Conservation (phyloP, 495 filamentous ascomycete genomes). For the Aspergillus coremiiformis region DNA sequence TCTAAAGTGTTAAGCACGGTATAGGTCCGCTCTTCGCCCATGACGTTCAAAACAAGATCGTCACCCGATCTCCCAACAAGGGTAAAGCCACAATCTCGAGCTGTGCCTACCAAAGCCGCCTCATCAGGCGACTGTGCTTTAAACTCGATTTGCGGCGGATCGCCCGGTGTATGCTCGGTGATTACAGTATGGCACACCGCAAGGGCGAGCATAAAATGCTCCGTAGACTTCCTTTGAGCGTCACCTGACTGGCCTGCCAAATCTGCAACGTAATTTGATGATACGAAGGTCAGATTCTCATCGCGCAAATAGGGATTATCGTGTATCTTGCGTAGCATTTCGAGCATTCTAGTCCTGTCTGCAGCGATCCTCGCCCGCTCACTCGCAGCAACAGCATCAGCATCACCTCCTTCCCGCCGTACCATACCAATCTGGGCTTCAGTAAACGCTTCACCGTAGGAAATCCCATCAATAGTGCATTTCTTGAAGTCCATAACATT, state of each 20-base stretch:
- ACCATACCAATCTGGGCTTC: slow-evolving; percentile 96
- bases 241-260: slow-evolving; percentile 67
- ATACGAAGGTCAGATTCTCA: slow-evolving; percentile 84
- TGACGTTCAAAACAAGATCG: slow-evolving; percentile 74
- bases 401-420: slow-evolving; percentile 77
- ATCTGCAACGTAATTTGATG: slow-evolving; percentile 80
- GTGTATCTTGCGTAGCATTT: slow-evolving; percentile 64
- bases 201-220: slow-evolving; percentile 91
- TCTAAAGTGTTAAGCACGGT: slow-evolving; percentile 91
- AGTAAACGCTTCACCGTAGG: slow-evolving; percentile 96
- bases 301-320: slow-evolving; percentile 88
- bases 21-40: slow-evolving; percentile 78
- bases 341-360: slow-evolving; percentile 65
- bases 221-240: slow-evolving; percentile 66
- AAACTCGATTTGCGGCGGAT: slow-evolving; percentile 86
- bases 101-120: slow-evolving; percentile 88
- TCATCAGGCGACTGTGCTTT: slow-evolving; percentile 98
- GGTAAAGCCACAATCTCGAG: slow-evolving; percentile 94
- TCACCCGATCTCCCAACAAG: slow-evolving; percentile 73
- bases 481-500: slow-evolving; percentile 99
- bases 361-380: slow-evolving; percentile 72
- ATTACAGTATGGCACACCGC: slow-evolving; percentile 96
- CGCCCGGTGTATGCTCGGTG: slow-evolving; percentile 77
- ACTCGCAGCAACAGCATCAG: slow-evolving; percentile 66
- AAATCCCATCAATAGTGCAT: slow-evolving; percentile 82